A percentile compares a stretch with the other conserved stretches of the same genome.
phyloP scores from a whole-genome alignment of 2,329 filamentous ascomycete species.

The Hymenoscyphus linearis region DNA sequence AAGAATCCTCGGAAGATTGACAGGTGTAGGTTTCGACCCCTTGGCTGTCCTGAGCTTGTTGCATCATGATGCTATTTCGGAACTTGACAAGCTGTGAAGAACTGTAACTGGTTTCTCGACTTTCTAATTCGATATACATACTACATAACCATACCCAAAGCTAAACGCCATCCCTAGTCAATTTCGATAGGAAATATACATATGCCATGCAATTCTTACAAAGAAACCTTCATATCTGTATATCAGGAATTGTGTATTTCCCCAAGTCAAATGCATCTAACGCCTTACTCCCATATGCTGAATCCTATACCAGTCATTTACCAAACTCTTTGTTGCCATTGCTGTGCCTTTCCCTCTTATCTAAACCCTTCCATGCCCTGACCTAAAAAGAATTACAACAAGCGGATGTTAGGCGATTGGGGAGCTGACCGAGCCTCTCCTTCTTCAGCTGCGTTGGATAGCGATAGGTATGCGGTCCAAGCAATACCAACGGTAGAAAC shows the following conservation, averaged over 20 bases:
- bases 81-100: not conserved
- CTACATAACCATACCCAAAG: not conserved
- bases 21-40: not conserved
- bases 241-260: not conserved
- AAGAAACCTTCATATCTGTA: not conserved
- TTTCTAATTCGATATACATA: not conserved
- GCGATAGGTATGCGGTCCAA: slow-evolving; percentile 93
- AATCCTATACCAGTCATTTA: not conserved
- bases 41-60: not conserved
- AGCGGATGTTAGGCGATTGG: slow-evolving; percentile 31
- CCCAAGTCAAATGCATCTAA: not conserved
- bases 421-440: slow-evolving; percentile 30
- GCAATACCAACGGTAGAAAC: slow-evolving; percentile 94
- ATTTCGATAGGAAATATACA: not conserved
- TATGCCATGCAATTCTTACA: not conserved
- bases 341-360: not conserved
- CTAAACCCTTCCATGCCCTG: slow-evolving; percentile 8
- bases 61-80: not conserved
- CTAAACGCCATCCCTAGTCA: not conserved
- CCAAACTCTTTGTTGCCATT: not conserved
- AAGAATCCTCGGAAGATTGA: not conserved
- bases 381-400: slow-evolving; percentile 26
- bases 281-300: slow-evolving; percentile 1
- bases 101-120: not conserved
- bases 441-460: slow-evolving; percentile 76